Evolutionary conservation across 2,329 filamentous ascomycete species (phyloP).

Genomic region (Pseudocercospora eumusae): DNA sequence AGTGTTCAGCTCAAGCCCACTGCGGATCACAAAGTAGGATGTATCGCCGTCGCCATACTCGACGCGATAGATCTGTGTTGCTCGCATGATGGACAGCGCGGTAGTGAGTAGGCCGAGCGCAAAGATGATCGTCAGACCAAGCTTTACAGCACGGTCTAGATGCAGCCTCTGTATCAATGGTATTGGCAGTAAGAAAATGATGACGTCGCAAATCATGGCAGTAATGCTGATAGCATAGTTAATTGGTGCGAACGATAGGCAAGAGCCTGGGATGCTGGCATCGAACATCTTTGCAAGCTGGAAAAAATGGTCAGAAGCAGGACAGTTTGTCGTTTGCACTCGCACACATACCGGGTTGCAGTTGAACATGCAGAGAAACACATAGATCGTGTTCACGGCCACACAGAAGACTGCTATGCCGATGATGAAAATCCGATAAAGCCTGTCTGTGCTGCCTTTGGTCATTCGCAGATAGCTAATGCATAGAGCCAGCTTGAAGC

Average conservation of each 20-base stretch:
- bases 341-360: constrained; percentile 18
- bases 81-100: constrained; percentile 22
- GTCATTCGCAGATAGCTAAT: constrained; percentile 27
- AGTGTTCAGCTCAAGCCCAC: constrained; percentile 24
- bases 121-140: constrained; percentile 24
- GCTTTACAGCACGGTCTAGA: constrained; percentile 23
- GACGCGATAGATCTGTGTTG: constrained; percentile 23
- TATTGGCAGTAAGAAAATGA: constrained; percentile 25
- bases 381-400: constrained; percentile 17
- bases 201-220: constrained; percentile 23
- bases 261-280: constrained; percentile 73
- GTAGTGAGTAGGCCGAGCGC: constrained; percentile 25
- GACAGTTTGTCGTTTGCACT: not conserved
- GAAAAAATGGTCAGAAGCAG: constrained; percentile 4
- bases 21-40: constrained; percentile 23
- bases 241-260: constrained; percentile 90
- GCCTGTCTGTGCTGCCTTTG: constrained; percentile 18
- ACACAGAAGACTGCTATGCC: constrained; percentile 23
- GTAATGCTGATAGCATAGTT: constrained; percentile 69
- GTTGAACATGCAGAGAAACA: constrained; percentile 21
- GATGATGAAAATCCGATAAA: constrained; percentile 21
- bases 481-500: constrained; percentile 26
- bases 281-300: constrained; percentile 26
- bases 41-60: constrained; percentile 24
- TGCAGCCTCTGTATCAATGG: constrained; percentile 24